These are phyloP conservation scores for Xylariaceae sp. DNA, from an alignment of 2,329 filamentous ascomycete genomes.

Conservation along the genomic window DNA sequence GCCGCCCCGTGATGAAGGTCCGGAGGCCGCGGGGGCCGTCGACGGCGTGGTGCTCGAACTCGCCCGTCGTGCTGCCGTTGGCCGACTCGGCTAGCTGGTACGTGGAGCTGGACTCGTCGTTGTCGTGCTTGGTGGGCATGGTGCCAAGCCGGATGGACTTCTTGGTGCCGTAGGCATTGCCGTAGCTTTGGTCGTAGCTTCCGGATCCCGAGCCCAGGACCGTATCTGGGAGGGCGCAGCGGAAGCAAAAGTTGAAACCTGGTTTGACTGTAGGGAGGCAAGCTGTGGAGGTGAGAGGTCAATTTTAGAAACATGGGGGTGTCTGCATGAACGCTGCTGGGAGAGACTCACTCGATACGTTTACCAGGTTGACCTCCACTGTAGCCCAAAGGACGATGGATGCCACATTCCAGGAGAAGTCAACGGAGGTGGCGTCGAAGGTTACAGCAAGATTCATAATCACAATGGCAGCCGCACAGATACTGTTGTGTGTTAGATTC, in stretches of 20 bases:
- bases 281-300: not conserved
- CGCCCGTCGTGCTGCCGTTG: not conserved
- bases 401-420: constrained; percentile 23
- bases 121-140: not conserved
- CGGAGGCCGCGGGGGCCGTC: not conserved
- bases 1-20: not conserved
- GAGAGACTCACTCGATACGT: constrained; percentile 20
- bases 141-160: constrained; percentile 1
- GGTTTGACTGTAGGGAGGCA: constrained; percentile 3
- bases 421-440: constrained; percentile 17
- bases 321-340: not conserved
- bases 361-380: constrained; percentile 25
- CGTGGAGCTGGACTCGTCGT: constrained; percentile 1
- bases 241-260: not conserved
- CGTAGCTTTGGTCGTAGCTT: not conserved
- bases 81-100: constrained; percentile 1
- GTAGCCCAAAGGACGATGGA: constrained; percentile 25
- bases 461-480: constrained; percentile 25
- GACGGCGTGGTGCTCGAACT: not conserved
- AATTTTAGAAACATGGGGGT: not conserved
- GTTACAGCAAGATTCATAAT: constrained; percentile 20
- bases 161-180: not conserved
- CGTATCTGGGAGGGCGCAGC: not conserved
- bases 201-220: not conserved
- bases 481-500: constrained; percentile 9